Evolutionary conservation across 495 filamentous ascomycete genomes (phyloP), one percentile per base, ranked within the genome.

Genomic region (Xylaria bambusicola): DNA sequence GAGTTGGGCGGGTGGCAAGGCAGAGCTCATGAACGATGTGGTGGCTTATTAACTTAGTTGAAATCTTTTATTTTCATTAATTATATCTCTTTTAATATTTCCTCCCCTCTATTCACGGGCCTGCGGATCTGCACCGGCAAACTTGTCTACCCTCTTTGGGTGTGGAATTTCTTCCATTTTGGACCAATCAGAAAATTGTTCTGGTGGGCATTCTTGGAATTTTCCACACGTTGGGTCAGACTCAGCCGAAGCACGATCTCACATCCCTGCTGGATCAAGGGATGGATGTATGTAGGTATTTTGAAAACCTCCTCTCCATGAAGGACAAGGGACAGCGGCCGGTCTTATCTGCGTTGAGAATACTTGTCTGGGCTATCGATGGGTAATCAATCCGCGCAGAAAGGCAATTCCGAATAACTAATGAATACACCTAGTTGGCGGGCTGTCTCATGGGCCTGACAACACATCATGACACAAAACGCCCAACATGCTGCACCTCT

Each of bases 401-500:
- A 50, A 53, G 23, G 20, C 46, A 51, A 47, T 60, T 52, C 40
- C 29, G 49, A 18, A 60, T 47, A 40, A 46, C 57, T 46, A 20
- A 52, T n/a, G n/a, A n/a, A n/a, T 40, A 52, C 24, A 40, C 46
- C 49, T 40, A 56, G 60, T 61, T 56, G 63, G 63, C 63, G 63
- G 66, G 59, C 56, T 49, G 58, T n/a, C n/a, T n/a, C n/a, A n/a
- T 31, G 33, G 66, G 51, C 57, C 65, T 68, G 68, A 71, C 68
- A 71, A 71, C 66, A 64, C 62, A 72, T 73, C 57, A 70, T 71
- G 64, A 67, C 62, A 80, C 72, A 78, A 73, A 75, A 73, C 69
- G 76, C 76, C 76, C 72, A 73, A 77, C 66, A 65, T 66, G 69
- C 73, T 75, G 77, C 77, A 79, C 73, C 71, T 75, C 76, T 77